Conservation (phyloP, 345 rosid species). For the Trapa incisa region DNA sequence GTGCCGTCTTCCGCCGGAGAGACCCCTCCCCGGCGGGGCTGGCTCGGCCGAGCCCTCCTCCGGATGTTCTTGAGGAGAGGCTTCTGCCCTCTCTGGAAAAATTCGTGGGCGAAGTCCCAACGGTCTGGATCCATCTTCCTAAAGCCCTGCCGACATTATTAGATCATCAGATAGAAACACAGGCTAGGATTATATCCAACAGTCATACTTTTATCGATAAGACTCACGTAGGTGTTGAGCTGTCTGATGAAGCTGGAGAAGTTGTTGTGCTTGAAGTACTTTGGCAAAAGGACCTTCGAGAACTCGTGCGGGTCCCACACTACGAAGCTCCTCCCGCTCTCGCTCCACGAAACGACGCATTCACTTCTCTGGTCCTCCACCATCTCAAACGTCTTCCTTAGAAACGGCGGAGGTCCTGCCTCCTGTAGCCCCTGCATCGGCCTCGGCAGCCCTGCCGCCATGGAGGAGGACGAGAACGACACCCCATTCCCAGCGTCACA, state of each 20-base stretch:
- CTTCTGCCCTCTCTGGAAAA: conserved; percentile 44
- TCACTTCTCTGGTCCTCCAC: conserved; percentile 45
- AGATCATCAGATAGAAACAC: not conserved
- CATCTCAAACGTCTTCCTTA: conserved; percentile 44
- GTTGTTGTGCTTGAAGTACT: conserved; percentile 59
- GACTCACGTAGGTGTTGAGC: conserved; percentile 57
- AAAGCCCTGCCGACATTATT: conserved; percentile 33
- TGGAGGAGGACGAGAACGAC: conserved; percentile 7
- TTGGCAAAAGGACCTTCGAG: conserved; percentile 36
- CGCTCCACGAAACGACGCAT: conserved; percentile 35
- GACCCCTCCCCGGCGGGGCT: conserved; percentile 4
- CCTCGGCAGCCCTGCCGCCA: conserved; percentile 21
- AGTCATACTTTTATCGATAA: not conserved
- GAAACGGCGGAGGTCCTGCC: conserved; percentile 8
- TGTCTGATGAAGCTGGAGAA: conserved; percentile 72
- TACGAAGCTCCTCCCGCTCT: conserved; percentile 34
- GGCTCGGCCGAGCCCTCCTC: conserved; percentile 34
- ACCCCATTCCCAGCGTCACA: conserved; percentile 1
- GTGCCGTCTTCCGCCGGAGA: not conserved
- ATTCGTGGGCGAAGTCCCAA: conserved; percentile 60
- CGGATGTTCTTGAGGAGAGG: conserved; percentile 48
- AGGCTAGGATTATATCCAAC: too few species aligned
- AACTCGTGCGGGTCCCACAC: conserved; percentile 43
- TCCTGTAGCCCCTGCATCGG: conserved; percentile 10
- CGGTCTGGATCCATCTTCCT: conserved; percentile 47